A percentile compares a stretch with the other conserved stretches of the same genome.
Conservation (phyloP, 805 yeast genomes). For the Candida wancherniae region DNA sequence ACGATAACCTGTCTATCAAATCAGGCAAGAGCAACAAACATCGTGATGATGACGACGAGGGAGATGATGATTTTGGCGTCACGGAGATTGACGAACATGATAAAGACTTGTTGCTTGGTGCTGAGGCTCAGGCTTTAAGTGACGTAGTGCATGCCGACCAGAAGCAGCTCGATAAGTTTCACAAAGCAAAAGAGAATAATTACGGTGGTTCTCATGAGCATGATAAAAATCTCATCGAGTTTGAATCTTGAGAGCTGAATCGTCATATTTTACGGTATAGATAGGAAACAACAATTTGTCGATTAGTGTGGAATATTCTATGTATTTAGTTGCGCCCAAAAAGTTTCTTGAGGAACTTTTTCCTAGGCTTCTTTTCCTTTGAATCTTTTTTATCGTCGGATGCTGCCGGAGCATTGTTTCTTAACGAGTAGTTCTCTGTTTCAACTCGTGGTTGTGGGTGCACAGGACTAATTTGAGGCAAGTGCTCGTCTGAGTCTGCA, state of each 20-base stretch:
- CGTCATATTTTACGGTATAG: not conserved
- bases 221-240: constrained; percentile 38
- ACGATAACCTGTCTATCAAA: constrained; percentile 18
- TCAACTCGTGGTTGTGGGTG: not conserved
- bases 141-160: constrained; percentile 19
- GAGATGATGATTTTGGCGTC: constrained; percentile 43
- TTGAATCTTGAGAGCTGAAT: constrained; percentile 33
- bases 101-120: constrained; percentile 45
- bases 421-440: not conserved
- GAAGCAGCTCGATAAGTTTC: constrained; percentile 21
- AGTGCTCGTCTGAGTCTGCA: constrained; percentile 53
- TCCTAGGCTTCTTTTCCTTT: constrained; percentile 23
- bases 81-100: constrained; percentile 39
- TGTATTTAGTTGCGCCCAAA: constrained; percentile 28
- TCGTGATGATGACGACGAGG: constrained; percentile 40
- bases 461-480: not conserved
- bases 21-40: constrained; percentile 10
- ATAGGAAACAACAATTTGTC: not conserved
- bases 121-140: constrained; percentile 41
- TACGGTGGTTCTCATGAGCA: constrained; percentile 3
- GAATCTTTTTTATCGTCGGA: too few species aligned
- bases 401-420: too few species aligned
- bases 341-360: constrained; percentile 36
- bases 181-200: constrained; percentile 19
- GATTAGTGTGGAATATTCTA: not conserved